These are phyloP conservation scores for Penicillium odoratum DNA, from an alignment of 495 filamentous ascomycete genomes.

Conservation along the genomic window DNA sequence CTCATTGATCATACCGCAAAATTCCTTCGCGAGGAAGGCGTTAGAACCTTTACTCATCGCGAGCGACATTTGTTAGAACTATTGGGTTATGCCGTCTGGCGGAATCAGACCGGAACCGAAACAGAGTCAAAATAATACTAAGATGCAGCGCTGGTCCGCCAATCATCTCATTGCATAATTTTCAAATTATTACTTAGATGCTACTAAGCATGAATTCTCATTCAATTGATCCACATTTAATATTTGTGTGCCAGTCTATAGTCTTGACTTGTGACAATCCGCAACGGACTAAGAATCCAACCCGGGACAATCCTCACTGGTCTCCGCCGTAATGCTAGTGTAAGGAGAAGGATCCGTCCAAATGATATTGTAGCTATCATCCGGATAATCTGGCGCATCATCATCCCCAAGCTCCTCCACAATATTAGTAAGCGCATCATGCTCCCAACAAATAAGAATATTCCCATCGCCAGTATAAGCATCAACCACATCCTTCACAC, in stretches of 20 bases:
- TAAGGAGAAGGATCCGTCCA: slow-evolving; percentile 33
- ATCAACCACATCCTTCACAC: slow-evolving; percentile 47
- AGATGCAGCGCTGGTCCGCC: slow-evolving; percentile 4
- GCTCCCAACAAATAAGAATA: slow-evolving; percentile 60
- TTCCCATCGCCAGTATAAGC: slow-evolving; percentile 49
- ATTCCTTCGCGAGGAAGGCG: slow-evolving; percentile 32
- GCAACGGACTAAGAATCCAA: slow-evolving; percentile 11
- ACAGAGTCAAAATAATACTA: slow-evolving; percentile 6
- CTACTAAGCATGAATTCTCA: background rate
- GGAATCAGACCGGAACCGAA: slow-evolving; percentile 27
- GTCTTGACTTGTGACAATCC: no score
- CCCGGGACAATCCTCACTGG: slow-evolving; percentile 26
- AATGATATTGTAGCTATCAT: slow-evolving; percentile 33
- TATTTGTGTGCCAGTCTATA: no score
- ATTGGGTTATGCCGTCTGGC: slow-evolving; percentile 38
- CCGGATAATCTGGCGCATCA: slow-evolving; percentile 36
- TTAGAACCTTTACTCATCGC: slow-evolving; percentile 34
- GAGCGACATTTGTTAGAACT: slow-evolving; percentile 47
- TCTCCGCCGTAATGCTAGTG: slow-evolving; percentile 14
- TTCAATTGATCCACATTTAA: background rate
- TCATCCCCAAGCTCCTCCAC: slow-evolving; percentile 43
- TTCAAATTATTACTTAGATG: background rate
- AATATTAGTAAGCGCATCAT: slow-evolving; percentile 49
- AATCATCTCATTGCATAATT: slow-evolving; percentile 1
- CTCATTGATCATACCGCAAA: slow-evolving; percentile 28